phyloP scores from a whole-genome alignment of 768 basidiomycete species.

The Epithele typhae region DNA sequence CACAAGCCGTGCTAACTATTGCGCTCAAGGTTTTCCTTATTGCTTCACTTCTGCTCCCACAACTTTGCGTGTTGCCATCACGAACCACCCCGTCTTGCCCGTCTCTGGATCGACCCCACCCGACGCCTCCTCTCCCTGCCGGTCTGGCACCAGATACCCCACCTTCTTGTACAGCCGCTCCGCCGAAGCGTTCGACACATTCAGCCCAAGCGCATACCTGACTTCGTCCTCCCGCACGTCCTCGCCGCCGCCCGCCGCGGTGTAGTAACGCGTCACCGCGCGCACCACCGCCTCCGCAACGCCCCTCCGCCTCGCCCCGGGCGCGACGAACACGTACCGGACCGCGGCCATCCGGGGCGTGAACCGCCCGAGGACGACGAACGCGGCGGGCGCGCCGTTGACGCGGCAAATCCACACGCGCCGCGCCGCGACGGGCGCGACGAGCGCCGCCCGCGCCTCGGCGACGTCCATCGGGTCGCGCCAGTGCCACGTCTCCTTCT shows the following conservation, averaged over 20 bases:
- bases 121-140: not conserved
- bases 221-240: not conserved
- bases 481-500: not conserved
- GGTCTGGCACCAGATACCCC: conserved; percentile 1
- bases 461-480: not conserved
- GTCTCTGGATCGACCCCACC: not conserved
- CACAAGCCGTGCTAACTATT: no score
- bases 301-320: conserved; percentile 11
- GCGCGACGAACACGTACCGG: conserved; percentile 15
- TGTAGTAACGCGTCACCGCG: conserved; percentile 14
- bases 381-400: conserved; percentile 11
- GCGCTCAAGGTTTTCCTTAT: no score
- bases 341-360: conserved; percentile 16
- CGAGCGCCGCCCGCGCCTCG: not conserved
- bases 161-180: conserved; percentile 2
- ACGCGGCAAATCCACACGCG: conserved; percentile 1
- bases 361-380: conserved; percentile 8
- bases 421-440: not conserved
- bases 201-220: conserved; percentile 10
- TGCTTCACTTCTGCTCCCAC: no score
- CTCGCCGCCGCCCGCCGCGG: conserved; percentile 6
- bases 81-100: conserved; percentile 1
- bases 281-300: conserved; percentile 17
- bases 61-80: no score
- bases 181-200: not conserved